These are phyloP conservation scores for Cordyceps pruinosa DNA, from an alignment of 2,329 filamentous ascomycete genomes.

Conservation along the genomic window DNA sequence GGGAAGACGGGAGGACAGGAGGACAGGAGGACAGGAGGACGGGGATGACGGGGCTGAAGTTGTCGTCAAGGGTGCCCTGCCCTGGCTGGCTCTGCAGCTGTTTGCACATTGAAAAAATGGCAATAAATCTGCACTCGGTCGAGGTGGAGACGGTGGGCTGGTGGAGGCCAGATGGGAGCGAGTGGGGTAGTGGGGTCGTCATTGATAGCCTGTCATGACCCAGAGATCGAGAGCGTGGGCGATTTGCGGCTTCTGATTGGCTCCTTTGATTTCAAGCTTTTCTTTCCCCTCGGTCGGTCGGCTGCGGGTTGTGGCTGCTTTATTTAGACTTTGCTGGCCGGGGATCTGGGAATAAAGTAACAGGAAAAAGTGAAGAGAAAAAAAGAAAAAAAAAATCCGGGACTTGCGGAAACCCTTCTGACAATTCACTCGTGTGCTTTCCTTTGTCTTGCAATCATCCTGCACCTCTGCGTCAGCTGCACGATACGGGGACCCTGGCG, in stretches of 20 bases:
- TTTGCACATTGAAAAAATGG: too few relatives aligned
- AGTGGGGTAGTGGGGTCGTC: background rate
- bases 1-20: too few relatives aligned
- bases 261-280: background rate
- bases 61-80: background rate
- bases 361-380: too few relatives aligned
- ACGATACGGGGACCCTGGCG: background rate
- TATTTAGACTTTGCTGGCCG: background rate
- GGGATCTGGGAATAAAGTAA: too few relatives aligned
- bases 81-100: background rate
- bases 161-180: too few relatives aligned
- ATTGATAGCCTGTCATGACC: slow-evolving; percentile 2
- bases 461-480: background rate
- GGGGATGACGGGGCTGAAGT: background rate
- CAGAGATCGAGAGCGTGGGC: slow-evolving; percentile 10
- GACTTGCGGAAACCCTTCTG: too few relatives aligned
- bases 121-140: background rate
- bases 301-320: background rate
- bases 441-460: background rate
- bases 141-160: background rate
- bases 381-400: too few relatives aligned
- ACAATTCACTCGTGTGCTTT: too few relatives aligned
- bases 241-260: slow-evolving; percentile 10
- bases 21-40: too few relatives aligned
- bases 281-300: background rate